Percentiles rank a stretch among this genome's conserved stretches.
These are phyloP conservation scores for Gonium pectorale DNA, from an alignment of 139 green algal species.

Conservation along the genomic window DNA sequence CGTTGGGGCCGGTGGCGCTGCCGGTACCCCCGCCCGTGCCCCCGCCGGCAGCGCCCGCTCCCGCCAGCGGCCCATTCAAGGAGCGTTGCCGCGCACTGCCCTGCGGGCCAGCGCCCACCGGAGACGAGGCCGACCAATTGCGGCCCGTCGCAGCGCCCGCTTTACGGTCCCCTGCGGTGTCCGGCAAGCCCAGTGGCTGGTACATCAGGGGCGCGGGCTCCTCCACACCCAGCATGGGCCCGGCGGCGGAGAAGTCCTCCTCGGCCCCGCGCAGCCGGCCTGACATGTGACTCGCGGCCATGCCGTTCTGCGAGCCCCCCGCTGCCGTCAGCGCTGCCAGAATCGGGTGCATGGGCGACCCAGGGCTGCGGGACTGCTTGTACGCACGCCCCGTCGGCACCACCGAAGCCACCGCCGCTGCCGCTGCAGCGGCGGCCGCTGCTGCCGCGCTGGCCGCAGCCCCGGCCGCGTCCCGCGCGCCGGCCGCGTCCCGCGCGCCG, in stretches of 20 bases:
- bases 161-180: background rate
- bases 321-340: background rate
- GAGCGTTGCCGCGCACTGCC: slow-evolving; percentile 12
- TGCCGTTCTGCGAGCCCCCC: background rate
- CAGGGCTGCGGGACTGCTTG: background rate
- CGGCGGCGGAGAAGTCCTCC: too few species aligned
- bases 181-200: background rate
- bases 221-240: too few species aligned
- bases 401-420: background rate
- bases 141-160: background rate
- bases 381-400: background rate
- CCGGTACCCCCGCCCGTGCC: background rate
- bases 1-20: background rate
- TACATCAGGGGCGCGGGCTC: background rate
- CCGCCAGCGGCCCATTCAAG: background rate
- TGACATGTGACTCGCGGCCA: background rate
- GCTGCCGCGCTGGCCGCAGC: background rate
- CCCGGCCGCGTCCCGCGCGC: background rate
- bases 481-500: background rate
- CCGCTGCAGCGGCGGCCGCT: background rate
- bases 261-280: background rate
- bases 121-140: background rate
- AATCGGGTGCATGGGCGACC: background rate
- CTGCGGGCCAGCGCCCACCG: background rate
- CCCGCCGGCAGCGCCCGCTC: background rate